phyloP scores from a whole-genome alignment of 2,329 filamentous ascomycete species.

The Didymella pinodella region DNA sequence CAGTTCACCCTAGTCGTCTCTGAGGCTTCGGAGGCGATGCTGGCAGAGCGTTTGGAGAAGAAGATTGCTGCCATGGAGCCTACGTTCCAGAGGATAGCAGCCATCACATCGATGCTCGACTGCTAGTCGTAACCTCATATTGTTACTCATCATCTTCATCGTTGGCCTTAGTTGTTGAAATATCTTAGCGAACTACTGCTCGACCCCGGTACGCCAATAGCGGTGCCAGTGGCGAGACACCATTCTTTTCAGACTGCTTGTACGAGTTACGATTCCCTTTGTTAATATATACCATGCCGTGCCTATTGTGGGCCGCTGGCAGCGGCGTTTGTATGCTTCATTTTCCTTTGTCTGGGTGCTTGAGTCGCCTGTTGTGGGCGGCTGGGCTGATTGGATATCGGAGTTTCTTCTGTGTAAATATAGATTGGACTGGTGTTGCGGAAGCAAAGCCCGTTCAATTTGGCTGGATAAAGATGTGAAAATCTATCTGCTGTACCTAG shows the following conservation, averaged over 20 bases:
- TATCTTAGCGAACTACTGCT: conserved; percentile 10
- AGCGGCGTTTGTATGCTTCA: conserved; percentile 2
- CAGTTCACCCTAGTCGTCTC: conserved; percentile 71
- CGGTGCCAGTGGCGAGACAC: background rate
- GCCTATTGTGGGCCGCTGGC: conserved; percentile 29
- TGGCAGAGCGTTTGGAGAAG: conserved; percentile 46
- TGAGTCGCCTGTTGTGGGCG: conserved; percentile 21
- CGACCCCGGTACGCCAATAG: background rate
- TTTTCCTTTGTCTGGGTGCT: conserved; percentile 19
- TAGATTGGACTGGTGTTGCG: conserved; percentile 13
- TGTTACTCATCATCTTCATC: conserved; percentile 1
- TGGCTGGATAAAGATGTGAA: conserved; percentile 10
- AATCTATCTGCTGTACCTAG: background rate
- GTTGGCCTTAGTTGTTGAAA: conserved; percentile 9
- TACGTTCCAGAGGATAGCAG: conserved; percentile 44
- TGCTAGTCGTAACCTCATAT: conserved; percentile 14
- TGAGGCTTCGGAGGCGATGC: conserved; percentile 49
- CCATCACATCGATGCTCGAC: conserved; percentile 49
- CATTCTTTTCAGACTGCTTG: conserved; percentile 33
- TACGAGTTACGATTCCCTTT: conserved; percentile 47
- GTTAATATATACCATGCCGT: conserved; percentile 30
- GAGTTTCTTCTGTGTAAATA: conserved; percentile 15
- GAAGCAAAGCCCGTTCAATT: conserved; percentile 2
- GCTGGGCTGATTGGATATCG: background rate
- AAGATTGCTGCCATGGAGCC: conserved; percentile 47